A percentile compares a stretch with the other conserved stretches of the same genome.
These are phyloP conservation scores for Citrus mangshanensis DNA, from an alignment of 345 rosid genomes.

Conservation along the genomic window DNA sequence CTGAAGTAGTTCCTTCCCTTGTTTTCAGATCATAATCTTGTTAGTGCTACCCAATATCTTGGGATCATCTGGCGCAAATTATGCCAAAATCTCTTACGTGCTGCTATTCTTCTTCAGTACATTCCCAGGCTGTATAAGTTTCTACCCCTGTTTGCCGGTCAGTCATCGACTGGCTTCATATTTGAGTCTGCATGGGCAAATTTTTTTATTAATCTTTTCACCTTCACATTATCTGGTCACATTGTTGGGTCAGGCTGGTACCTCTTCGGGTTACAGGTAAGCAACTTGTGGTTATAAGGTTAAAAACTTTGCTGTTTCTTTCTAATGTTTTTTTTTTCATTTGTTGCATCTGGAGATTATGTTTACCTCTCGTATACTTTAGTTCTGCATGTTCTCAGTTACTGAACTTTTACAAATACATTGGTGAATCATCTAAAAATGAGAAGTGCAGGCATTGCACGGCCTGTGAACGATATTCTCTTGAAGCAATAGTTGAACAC, in stretches of 20 bases:
- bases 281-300: conserved; percentile 2
- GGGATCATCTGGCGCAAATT: conserved; percentile 55
- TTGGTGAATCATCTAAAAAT: background rate
- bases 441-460: background rate
- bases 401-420: background rate
- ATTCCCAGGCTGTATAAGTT: conserved; percentile 70
- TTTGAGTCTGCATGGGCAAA: conserved; percentile 92
- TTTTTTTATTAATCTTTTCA: conserved; percentile 78
- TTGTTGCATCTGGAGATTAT: background rate
- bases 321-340: background rate
- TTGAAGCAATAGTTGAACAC: background rate
- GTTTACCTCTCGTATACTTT: background rate
- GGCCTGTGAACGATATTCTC: background rate
- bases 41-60: conserved; percentile 36
- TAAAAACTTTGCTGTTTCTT: background rate
- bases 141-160: conserved; percentile 71
- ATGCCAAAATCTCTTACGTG: conserved; percentile 61
- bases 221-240: conserved; percentile 71
- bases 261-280: conserved; percentile 81
- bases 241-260: conserved; percentile 86
- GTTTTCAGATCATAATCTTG: conserved; percentile 54
- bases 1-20: conserved; percentile 7
- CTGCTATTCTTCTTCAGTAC: conserved; percentile 64
- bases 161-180: conserved; percentile 64
- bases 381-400: background rate